Conservation (phyloP, 352 stramenopile species). For the Phytophthora megakarya region DNA sequence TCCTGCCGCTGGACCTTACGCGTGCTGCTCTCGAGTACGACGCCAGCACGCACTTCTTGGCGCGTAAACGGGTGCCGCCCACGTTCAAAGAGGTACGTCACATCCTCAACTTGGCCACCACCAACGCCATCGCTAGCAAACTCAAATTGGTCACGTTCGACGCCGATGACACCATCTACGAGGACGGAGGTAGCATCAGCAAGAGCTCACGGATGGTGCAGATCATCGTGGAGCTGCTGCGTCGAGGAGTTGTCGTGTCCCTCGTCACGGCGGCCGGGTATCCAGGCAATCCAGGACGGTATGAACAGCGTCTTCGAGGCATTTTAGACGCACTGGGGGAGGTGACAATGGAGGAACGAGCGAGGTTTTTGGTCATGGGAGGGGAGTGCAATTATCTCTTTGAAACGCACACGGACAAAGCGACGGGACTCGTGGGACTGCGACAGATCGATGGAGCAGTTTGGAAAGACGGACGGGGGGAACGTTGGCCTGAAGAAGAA, state of each 20-base stretch:
- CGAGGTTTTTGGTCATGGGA: conserved; percentile 92
- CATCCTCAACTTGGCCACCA: conserved; percentile 81
- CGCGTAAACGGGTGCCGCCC: conserved; percentile 78
- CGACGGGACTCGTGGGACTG: conserved; percentile 53
- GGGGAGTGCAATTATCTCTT: conserved; percentile 97
- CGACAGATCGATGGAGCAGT: conserved; percentile 63
- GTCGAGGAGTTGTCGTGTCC: conserved; percentile 75
- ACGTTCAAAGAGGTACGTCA: conserved; percentile 89
- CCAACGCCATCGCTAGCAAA: conserved; percentile 70
- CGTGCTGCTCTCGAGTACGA: conserved; percentile 74
- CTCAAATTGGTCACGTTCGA: conserved; percentile 88
- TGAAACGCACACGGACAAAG: conserved; percentile 59
- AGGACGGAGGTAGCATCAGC: conserved; percentile 78
- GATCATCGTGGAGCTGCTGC: conserved; percentile 72
- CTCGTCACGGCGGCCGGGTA: conserved; percentile 86
- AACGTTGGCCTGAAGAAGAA: conserved; percentile 86
- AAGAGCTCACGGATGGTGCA: conserved; percentile 70
- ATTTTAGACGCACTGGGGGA: conserved; percentile 70
- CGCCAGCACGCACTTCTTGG: conserved; percentile 66
- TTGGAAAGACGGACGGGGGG: conserved; percentile 84
- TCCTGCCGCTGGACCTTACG: conserved; percentile 73
- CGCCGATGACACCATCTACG: conserved; percentile 89
- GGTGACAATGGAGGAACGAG: conserved; percentile 61
- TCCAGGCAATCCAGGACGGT: conserved; percentile 61
- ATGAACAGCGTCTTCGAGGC: conserved; percentile 76